Base-by-base conservation (phyloP, 1,139 yeast genomes). In the Candida mesenterica region DNA sequence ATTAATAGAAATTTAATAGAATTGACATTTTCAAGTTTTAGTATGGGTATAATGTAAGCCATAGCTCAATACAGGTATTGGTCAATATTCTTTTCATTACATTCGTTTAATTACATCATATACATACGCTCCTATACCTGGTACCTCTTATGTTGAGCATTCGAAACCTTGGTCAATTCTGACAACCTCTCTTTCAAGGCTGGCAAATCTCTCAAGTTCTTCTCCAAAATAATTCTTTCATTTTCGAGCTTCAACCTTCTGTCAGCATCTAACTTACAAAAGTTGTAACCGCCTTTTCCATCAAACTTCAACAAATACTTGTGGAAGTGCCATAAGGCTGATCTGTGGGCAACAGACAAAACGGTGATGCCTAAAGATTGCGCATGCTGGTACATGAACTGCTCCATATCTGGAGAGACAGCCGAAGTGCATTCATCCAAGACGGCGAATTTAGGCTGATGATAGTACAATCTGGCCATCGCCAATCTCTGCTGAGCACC, bases 381-480 rank as follows among this genome's bases (percentile, higher is more conserved):
- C 0, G 97, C 96, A 55, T 86, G 87, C 35, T 79, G 63, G 55
- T 90, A 90, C 88, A 92, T 88, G 49, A 82, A 80, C 42, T 84
- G 88, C 57, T 90, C 97, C 79, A 89, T 83, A 44, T 84, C 88
- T 15, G 95, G 86, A 0, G 96, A 82, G 2, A 89, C 95, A 1
- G 96, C 92, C 5, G 96, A 87, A 0, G 97, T 90, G 61, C 97
- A 90, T 62, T 90, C 97, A 62, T 90, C 97, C 46, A 90, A 68
- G 19, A 90, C 96, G 0, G 97, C 97, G 68, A 88, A 90, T 60
- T 80, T 83, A 2, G 97, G 97, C 52, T 75, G 76, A 57, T 90
- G 97, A 55, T 89, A 90, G 55, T 85, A 90, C 58, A 90, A 69
- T 50, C 97, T 75, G 2, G 95, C 96, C 88, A 90, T 84, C 12